A percentile compares a stretch with the other conserved stretches of the same genome.
These are phyloP conservation scores for Bolboschoenoplectus hybrid DNA, from an alignment of 202 grass and related monocot species.

Conservation along the genomic window DNA sequence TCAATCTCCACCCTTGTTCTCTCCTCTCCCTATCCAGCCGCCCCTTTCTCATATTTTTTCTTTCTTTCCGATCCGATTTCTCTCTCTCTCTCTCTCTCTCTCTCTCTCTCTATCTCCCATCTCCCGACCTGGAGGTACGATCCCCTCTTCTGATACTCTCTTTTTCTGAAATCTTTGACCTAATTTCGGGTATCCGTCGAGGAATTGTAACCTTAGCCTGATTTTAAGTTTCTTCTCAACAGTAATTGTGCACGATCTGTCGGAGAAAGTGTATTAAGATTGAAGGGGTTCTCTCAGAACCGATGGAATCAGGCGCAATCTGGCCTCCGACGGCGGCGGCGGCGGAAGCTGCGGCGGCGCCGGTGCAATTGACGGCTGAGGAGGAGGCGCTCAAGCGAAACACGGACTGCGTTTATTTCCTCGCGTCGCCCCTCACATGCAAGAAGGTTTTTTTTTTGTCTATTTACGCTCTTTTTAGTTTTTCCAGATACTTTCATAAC, in stretches of 20 bases:
- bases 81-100: background rate
- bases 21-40: slow-evolving; percentile 26
- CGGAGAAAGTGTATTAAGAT: background rate
- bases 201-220: background rate
- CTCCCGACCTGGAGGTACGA: slow-evolving; percentile 1
- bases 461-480: background rate
- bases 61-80: slow-evolving; percentile 2
- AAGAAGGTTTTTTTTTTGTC: slow-evolving; percentile 63
- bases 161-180: slow-evolving; percentile 4
- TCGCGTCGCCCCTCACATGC: slow-evolving; percentile 90
- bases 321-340: slow-evolving; percentile 33
- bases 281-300: background rate
- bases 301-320: slow-evolving; percentile 56
- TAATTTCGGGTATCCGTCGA: slow-evolving; percentile 13
- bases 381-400: slow-evolving; percentile 78
- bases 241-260: slow-evolving; percentile 9
- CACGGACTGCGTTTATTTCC: slow-evolving; percentile 95
- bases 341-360: background rate
- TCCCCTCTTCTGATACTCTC: background rate
- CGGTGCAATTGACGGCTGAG: slow-evolving; percentile 61
- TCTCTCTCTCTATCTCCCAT: slow-evolving; percentile 30
- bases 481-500: background rate
- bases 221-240: slow-evolving; percentile 1
- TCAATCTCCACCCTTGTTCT: slow-evolving; percentile 23
- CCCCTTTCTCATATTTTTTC: background rate